Conservation (phyloP, 495 filamentous ascomycete species). For the Hypoxylon intermedium region DNA sequence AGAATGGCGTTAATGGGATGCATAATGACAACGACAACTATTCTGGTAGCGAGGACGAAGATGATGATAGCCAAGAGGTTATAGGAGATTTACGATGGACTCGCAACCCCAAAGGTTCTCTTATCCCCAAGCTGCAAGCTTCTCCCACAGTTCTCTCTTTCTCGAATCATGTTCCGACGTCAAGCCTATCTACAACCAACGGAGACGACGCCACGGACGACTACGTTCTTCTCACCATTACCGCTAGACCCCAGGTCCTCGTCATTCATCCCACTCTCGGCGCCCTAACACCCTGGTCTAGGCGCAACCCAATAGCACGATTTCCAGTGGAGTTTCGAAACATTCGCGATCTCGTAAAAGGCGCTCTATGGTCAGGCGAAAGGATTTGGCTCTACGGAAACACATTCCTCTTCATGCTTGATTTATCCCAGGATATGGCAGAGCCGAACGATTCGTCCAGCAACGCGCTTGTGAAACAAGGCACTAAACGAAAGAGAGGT, state of each 20-base stretch:
- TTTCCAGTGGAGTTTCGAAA: conserved; percentile 75
- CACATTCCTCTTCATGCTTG: conserved; percentile 92
- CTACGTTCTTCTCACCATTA: conserved; percentile 75
- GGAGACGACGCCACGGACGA: conserved; percentile 42
- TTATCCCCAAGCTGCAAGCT: conserved; percentile 78
- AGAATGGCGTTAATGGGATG: conserved; percentile 43
- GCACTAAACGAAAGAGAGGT: conserved; percentile 62
- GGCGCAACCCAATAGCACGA: conserved; percentile 75
- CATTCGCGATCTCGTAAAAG: conserved; percentile 78
- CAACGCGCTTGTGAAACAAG: conserved; percentile 45
- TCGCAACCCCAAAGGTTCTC: conserved; percentile 60
- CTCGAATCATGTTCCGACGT: conserved; percentile 43
- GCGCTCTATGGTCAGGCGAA: conserved; percentile 81
- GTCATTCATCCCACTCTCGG: conserved; percentile 79
- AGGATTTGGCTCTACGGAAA: conserved; percentile 87
- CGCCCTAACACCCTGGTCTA: conserved; percentile 80
- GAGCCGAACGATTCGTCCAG: conserved; percentile 33
- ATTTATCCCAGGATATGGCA: conserved; percentile 73
- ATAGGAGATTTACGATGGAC: conserved; percentile 26
- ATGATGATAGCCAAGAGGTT: conserved; percentile 45
- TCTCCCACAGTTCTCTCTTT: conserved; percentile 78
- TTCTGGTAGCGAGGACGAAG: conserved; percentile 61
- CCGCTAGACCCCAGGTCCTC: conserved; percentile 74
- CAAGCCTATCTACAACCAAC: conserved; percentile 49
- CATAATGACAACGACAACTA: conserved; percentile 48